A percentile compares a stretch with the other conserved stretches of the same genome.
Conservation (phyloP, 192 early-diverging fungal genomes). For the Lobosporangium transversale region DNA sequence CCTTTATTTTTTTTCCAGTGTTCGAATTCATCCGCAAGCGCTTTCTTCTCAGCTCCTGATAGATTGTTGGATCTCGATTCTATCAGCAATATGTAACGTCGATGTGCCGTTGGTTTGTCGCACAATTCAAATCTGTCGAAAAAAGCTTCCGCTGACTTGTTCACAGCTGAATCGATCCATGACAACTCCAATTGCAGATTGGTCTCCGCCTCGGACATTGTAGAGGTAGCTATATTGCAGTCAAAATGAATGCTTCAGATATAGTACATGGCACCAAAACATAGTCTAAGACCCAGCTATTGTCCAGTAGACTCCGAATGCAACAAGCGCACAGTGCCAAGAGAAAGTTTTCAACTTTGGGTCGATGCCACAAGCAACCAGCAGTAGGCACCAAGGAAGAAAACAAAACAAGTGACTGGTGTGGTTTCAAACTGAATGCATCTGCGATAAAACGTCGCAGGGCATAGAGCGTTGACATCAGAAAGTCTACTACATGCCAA, state of each 20-base stretch:
- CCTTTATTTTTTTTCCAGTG: constrained; percentile 31
- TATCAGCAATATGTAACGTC: constrained; percentile 16
- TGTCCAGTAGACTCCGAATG: constrained; percentile 14
- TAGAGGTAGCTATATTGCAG: constrained; percentile 1
- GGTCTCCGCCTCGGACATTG: constrained; percentile 6
- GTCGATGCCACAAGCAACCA: constrained; percentile 19
- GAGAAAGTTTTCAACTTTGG: constrained; percentile 29
- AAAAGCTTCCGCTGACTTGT: constrained; percentile 24
- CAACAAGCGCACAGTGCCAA: constrained; percentile 36
- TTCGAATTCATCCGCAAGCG: constrained; percentile 12
- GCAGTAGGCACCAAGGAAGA: constrained; percentile 21
- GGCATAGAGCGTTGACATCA: constrained; percentile 22
- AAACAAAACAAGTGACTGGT: constrained; percentile 15
- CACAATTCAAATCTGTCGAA: constrained; percentile 15
- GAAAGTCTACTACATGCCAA: constrained; percentile 20
- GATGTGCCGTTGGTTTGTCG: constrained; percentile 19
- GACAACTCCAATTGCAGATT: constrained; percentile 3
- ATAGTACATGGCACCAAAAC: not conserved
- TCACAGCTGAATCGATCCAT: constrained; percentile 14
- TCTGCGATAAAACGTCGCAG: constrained; percentile 15
- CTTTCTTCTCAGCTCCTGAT: constrained; percentile 20
- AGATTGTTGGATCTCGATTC: constrained; percentile 14
- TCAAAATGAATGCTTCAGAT: not conserved
- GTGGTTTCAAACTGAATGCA: constrained; percentile 34
- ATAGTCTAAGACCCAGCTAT: not conserved